These are phyloP conservation scores for Sporisorium graminicola DNA, from an alignment of 1,284 basidiomycete genomes.

Conservation along the genomic window DNA sequence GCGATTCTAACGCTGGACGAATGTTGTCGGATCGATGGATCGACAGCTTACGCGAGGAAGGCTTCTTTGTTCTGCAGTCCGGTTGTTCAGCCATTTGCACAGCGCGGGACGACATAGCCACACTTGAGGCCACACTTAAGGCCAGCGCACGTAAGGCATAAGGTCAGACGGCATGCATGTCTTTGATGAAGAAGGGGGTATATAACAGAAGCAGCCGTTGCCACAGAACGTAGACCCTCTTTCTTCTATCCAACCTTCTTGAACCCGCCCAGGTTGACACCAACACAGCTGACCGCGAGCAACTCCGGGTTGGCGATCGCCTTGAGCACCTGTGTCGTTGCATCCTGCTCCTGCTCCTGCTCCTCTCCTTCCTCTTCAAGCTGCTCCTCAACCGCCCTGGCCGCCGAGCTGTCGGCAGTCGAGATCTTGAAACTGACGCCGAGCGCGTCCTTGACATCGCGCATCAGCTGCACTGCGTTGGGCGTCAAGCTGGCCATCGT, in stretches of 20 bases:
- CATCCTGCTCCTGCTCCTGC: slow-evolving; percentile 20
- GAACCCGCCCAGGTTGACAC: slow-evolving; percentile 63
- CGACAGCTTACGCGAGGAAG: no score
- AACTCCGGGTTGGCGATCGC: slow-evolving; percentile 25
- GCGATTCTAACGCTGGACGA: no score
- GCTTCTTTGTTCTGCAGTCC: no score
- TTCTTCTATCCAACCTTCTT: slow-evolving; percentile 46
- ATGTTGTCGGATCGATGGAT: no score
- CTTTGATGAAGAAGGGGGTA: no score
- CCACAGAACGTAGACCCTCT: neutral
- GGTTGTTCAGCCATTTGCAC: no score
- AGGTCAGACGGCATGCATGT: no score
- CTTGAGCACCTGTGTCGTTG: slow-evolving; percentile 6
- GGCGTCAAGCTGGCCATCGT: slow-evolving; percentile 83
- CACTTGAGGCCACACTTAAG: no score
- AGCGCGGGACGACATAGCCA: no score
- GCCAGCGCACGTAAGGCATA: no score
- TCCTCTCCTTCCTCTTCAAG: slow-evolving; percentile 29
- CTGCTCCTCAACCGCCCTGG: slow-evolving; percentile 20
- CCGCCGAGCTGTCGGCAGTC: slow-evolving; percentile 8
- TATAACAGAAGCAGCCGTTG: no score
- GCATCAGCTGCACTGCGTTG: slow-evolving; percentile 85
- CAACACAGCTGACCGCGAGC: slow-evolving; percentile 59
- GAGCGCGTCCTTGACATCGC: slow-evolving; percentile 85
- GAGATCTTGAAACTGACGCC: slow-evolving; percentile 76